Evolutionary conservation across 805 yeast genomes (phyloP).

Genomic region (Suhomyces sp.): DNA sequence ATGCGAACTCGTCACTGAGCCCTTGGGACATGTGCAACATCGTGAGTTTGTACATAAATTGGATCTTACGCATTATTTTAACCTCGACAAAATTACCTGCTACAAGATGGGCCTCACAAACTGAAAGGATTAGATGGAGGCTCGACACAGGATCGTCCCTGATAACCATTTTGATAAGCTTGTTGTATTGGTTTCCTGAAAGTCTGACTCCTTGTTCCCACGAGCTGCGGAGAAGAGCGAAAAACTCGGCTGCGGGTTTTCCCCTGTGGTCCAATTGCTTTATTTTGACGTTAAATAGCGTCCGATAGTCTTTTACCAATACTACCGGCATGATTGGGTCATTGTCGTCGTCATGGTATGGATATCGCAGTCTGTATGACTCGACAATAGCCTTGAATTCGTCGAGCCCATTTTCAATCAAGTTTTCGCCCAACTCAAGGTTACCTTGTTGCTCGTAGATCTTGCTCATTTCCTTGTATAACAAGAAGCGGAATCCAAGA

Average conservation of each 20-base stretch:
- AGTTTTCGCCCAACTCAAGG: conserved; percentile 17
- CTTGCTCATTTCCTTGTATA: conserved; percentile 28
- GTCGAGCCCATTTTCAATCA: conserved; percentile 24
- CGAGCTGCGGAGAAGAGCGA: conserved; percentile 8
- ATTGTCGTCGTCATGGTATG: conserved; percentile 10
- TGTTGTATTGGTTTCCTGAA: conserved; percentile 19
- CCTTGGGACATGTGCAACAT: conserved; percentile 17
- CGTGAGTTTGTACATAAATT: conserved; percentile 27
- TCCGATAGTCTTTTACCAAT: conserved; percentile 3
- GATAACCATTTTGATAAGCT: conserved; percentile 11
- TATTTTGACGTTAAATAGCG: conserved; percentile 13
- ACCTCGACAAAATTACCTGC: conserved; percentile 31
- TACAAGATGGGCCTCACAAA: conserved; percentile 31
- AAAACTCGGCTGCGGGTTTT: conserved; percentile 9
- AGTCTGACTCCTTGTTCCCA: conserved; percentile 11
- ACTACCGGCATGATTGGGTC: conserved; percentile 10
- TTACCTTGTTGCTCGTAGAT: conserved; percentile 25
- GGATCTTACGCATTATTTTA: conserved; percentile 17
- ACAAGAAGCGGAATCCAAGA: conserved; percentile 20
- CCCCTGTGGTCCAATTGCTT: conserved; percentile 8
- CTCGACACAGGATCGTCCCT: background rate
- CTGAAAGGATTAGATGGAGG: conserved; percentile 15
- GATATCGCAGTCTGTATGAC: conserved; percentile 17
- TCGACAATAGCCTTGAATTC: conserved; percentile 19
- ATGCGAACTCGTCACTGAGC: conserved; percentile 11